Conservation (phyloP, 116 monocot species). For the Iris pallida region DNA sequence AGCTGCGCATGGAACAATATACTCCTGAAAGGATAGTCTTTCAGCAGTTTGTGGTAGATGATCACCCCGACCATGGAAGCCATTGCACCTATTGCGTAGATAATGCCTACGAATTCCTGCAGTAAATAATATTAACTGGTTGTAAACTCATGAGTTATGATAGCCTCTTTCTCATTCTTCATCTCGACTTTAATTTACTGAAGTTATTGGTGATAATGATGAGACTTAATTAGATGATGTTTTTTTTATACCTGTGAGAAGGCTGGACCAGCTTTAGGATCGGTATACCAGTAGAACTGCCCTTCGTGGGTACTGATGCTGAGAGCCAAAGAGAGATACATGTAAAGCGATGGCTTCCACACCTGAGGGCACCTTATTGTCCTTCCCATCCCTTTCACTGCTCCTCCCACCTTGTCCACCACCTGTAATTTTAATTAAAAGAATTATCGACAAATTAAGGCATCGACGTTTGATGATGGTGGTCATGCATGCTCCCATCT, state of each 20-base stretch:
- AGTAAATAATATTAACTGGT: not conserved
- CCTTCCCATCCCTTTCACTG: slow-evolving; percentile 46
- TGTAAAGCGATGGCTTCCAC: slow-evolving; percentile 69
- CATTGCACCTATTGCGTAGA: slow-evolving; percentile 55
- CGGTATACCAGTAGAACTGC: slow-evolving; percentile 79
- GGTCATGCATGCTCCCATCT: not conserved
- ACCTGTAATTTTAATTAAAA: slow-evolving; percentile 22
- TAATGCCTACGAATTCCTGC: slow-evolving; percentile 64
- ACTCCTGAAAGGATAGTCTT: slow-evolving; percentile 45
- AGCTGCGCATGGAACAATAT: slow-evolving; percentile 65
- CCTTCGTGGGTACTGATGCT: slow-evolving; percentile 79
- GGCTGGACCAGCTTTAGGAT: slow-evolving; percentile 52
- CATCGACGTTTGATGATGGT: not conserved
- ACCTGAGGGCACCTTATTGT: slow-evolving; percentile 50
- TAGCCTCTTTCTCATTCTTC: no score
- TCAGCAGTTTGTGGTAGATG: slow-evolving; percentile 65
- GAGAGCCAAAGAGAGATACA: slow-evolving; percentile 63
- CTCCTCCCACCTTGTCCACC: slow-evolving; percentile 34
- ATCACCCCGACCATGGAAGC: slow-evolving; percentile 59
- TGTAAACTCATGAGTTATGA: no score
- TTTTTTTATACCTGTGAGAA: slow-evolving; percentile 70
- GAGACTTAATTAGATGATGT: no score
- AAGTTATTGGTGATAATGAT: no score
- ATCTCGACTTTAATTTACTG: no score
- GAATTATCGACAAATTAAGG: not conserved